A percentile compares a stretch with the other conserved stretches of the same genome.
These are phyloP conservation scores for Globisporangium cystogenes DNA, from an alignment of 352 stramenopile genomes.

Conservation along the genomic window DNA sequence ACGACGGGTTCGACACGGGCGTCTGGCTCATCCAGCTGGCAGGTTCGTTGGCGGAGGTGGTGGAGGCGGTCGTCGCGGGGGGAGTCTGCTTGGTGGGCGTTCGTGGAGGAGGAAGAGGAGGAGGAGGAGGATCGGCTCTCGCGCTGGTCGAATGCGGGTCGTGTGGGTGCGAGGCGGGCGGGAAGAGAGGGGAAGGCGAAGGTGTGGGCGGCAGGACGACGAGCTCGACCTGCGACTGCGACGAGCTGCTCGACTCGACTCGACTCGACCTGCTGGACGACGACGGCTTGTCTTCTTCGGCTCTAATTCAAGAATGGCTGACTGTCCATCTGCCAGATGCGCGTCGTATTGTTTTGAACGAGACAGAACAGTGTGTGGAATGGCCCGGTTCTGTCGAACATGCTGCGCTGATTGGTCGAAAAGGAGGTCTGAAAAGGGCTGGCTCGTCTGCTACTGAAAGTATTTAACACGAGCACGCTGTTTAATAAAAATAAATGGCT, in stretches of 20 bases:
- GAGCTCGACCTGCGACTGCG: too few species aligned
- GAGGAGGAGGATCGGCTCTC: too few species aligned
- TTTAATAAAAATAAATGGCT: too few species aligned
- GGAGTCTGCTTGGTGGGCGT: too few species aligned
- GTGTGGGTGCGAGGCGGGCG: too few species aligned
- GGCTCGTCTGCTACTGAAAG: not conserved
- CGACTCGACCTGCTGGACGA: too few species aligned
- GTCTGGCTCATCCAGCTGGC: constrained; percentile 5
- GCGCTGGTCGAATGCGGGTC: not conserved
- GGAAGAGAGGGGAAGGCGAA: too few species aligned
- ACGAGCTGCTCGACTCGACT: too few species aligned
- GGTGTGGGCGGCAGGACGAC: too few species aligned
- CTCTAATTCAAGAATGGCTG: constrained; percentile 11
- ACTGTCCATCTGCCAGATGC: constrained; percentile 1
- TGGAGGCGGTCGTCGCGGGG: not conserved
- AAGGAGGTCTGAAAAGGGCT: not conserved
- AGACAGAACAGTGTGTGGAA: not conserved
- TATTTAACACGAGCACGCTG: too few species aligned
- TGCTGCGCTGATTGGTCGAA: not conserved
- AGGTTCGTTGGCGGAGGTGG: not conserved
- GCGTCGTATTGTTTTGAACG: constrained; percentile 2
- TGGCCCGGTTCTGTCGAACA: not conserved
- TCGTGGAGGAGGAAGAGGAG: too few species aligned
- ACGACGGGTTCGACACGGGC: constrained; percentile 12
- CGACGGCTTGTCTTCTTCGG: constrained; percentile 4